Evolutionary conservation across 495 filamentous ascomycete genomes (phyloP).

Genomic region (Hypoxylon cercidicola): DNA sequence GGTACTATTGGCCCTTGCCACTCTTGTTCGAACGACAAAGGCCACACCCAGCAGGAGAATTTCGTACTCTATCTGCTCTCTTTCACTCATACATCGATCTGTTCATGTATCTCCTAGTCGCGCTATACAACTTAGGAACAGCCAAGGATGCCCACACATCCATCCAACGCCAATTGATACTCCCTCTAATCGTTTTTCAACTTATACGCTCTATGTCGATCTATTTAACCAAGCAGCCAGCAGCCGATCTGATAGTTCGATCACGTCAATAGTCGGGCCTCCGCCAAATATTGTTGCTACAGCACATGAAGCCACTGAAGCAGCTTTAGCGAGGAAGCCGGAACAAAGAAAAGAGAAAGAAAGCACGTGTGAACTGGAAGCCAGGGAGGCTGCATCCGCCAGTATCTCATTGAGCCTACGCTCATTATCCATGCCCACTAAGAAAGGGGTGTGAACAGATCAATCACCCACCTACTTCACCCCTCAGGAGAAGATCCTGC

Average conservation of each 20-base stretch:
- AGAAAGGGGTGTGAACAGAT: conserved; percentile 44
- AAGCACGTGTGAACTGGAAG: conserved; percentile 32
- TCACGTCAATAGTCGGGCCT: conserved; percentile 20
- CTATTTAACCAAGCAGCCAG: conserved; percentile 6
- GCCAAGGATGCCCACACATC: conserved; percentile 18
- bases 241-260: conserved; percentile 5
- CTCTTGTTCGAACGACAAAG: conserved; percentile 41
- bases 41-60: conserved; percentile 28
- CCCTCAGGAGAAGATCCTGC: conserved; percentile 27
- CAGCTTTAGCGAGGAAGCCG: conserved; percentile 25
- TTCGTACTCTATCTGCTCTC: conserved; percentile 13
- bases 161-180: conserved; percentile 1
- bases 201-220: not conserved
- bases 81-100: conserved; percentile 13
- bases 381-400: conserved; percentile 34
- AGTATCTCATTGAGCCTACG: conserved; percentile 34
- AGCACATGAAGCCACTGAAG: conserved; percentile 19
- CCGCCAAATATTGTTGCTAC: conserved; percentile 18
- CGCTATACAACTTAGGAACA: conserved; percentile 15
- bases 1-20: conserved; percentile 14
- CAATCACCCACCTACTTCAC: conserved; percentile 36
- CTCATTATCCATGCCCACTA: conserved; percentile 26
- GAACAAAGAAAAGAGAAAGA: conserved; percentile 42
- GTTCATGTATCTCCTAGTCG: conserved; percentile 12
- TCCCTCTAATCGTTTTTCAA: conserved; percentile 7